phyloP scores from a whole-genome alignment of 306 rosid species.

The Comarum palustre region DNA sequence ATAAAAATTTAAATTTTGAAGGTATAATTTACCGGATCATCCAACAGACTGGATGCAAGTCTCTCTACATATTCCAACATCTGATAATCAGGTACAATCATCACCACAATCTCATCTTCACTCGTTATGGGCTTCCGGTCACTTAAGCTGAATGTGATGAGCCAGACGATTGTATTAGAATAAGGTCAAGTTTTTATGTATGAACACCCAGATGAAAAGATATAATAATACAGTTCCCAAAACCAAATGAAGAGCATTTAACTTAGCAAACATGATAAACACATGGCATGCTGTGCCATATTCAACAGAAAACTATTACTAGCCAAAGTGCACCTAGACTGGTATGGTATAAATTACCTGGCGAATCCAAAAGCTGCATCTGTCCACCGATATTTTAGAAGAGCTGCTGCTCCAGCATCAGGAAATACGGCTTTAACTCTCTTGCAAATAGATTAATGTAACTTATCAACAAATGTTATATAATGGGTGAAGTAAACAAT shows the following conservation, averaged over 20 bases:
- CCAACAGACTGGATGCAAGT: slow-evolving; percentile 75
- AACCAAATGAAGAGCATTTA: slow-evolving; percentile 9
- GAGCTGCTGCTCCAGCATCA: slow-evolving; percentile 97
- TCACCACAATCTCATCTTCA: slow-evolving; percentile 91
- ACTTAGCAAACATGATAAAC: not conserved
- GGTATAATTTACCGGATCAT: slow-evolving; percentile 61
- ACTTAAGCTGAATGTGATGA: slow-evolving; percentile 62
- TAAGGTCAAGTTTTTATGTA: not conserved
- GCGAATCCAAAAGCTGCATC: slow-evolving; percentile 78
- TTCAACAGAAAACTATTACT: not conserved
- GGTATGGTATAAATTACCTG: slow-evolving; percentile 48
- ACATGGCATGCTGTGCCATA: slow-evolving; percentile 8
- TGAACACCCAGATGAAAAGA: not conserved
- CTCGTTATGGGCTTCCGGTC: slow-evolving; percentile 75
- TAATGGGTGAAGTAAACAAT: not conserved
- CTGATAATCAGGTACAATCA: slow-evolving; percentile 95
- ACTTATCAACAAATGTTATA: slow-evolving; percentile 27
- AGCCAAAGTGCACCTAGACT: slow-evolving; percentile 14
- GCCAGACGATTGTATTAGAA: slow-evolving; percentile 16
- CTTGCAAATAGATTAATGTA: slow-evolving; percentile 48
- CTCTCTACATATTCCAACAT: slow-evolving; percentile 85
- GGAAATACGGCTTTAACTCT: slow-evolving; percentile 90
- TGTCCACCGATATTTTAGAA: slow-evolving; percentile 78
- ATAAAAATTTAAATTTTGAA: not conserved
- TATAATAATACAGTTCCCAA: not conserved